These are phyloP conservation scores for Ustilago xerochloae DNA, from an alignment of 1,284 basidiomycete species.

Conservation along the genomic window DNA sequence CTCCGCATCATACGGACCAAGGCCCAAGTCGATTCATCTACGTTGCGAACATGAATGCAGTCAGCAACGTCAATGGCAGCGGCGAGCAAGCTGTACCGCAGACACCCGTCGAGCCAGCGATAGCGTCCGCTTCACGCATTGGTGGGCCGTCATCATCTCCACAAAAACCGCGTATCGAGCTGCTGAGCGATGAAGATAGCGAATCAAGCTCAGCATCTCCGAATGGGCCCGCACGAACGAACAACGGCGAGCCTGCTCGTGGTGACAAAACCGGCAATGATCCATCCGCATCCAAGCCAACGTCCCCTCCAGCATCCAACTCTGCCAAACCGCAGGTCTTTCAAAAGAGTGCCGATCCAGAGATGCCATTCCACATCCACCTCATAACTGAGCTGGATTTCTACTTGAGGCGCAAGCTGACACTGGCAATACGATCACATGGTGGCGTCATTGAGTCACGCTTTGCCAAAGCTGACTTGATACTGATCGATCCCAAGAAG, in stretches of 20 bases:
- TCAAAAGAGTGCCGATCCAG: slow-evolving; percentile 20
- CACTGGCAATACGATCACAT: slow-evolving; percentile 24
- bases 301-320: neutral
- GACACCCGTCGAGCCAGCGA: neutral
- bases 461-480: slow-evolving; percentile 35
- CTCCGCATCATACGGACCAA: too few relatives aligned
- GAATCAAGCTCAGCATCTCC: neutral
- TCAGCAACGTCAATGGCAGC: neutral
- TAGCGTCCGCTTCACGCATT: neutral
- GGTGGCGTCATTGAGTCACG: slow-evolving; percentile 34
- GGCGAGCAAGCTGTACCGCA: neutral
- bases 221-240: neutral
- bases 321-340: slow-evolving; percentile 20
- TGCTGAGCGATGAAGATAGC: neutral
- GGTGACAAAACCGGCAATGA: neutral
- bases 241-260: neutral
- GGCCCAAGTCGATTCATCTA: too few relatives aligned
- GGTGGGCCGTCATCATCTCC: neutral
- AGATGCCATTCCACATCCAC: slow-evolving; percentile 24
- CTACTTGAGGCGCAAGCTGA: slow-evolving; percentile 1
- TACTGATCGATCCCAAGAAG: slow-evolving; percentile 23
- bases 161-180: neutral
- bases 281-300: neutral
- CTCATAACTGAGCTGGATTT: slow-evolving; percentile 15
- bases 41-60: too few relatives aligned